A percentile compares a stretch with the other conserved stretches of the same genome.
Evolutionary conservation across 176 grass and related monocot species (phyloP).

Genomic region (Canna indica): DNA sequence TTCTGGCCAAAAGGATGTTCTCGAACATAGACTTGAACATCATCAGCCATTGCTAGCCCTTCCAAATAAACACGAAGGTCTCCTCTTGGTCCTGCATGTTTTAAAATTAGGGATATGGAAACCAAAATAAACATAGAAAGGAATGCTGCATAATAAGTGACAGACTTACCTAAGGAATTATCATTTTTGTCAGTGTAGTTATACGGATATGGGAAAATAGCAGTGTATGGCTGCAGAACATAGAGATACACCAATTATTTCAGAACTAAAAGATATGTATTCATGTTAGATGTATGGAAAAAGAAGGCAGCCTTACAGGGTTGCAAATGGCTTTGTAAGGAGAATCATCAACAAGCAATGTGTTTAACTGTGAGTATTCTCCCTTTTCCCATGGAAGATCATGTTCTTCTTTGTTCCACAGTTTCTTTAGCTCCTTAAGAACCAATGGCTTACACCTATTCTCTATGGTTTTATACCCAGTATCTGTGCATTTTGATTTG

Average conservation of each 20-base stretch:
- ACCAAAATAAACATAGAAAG: neutral
- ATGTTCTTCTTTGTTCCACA: slow-evolving; percentile 72
- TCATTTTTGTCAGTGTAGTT: slow-evolving; percentile 41
- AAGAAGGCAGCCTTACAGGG: slow-evolving; percentile 44
- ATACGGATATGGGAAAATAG: slow-evolving; percentile 62
- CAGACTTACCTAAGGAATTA: slow-evolving; percentile 57
- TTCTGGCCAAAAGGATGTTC: slow-evolving; percentile 79
- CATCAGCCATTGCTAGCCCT: slow-evolving; percentile 38
- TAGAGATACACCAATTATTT: neutral
- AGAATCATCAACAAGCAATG: slow-evolving; percentile 93
- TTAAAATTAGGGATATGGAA: slow-evolving; percentile 4
- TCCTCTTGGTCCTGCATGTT: slow-evolving; percentile 57
- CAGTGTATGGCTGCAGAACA: slow-evolving; percentile 52
- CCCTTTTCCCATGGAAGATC: slow-evolving; percentile 70
- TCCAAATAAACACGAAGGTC: slow-evolving; percentile 82
- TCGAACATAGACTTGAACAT: slow-evolving; percentile 53
- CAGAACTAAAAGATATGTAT: neutral
- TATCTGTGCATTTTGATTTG: slow-evolving; percentile 57
- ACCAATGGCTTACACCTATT: slow-evolving; percentile 63
- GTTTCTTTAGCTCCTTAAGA: slow-evolving; percentile 76
- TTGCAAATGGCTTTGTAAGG: slow-evolving; percentile 89
- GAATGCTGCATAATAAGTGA: slow-evolving; percentile 7
- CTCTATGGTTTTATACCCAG: slow-evolving; percentile 48
- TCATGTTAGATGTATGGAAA: slow-evolving; percentile 5
- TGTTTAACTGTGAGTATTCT: slow-evolving; percentile 75